Conservation (phyloP, 306 rosid genomes). For the Malus sieversii region DNA sequence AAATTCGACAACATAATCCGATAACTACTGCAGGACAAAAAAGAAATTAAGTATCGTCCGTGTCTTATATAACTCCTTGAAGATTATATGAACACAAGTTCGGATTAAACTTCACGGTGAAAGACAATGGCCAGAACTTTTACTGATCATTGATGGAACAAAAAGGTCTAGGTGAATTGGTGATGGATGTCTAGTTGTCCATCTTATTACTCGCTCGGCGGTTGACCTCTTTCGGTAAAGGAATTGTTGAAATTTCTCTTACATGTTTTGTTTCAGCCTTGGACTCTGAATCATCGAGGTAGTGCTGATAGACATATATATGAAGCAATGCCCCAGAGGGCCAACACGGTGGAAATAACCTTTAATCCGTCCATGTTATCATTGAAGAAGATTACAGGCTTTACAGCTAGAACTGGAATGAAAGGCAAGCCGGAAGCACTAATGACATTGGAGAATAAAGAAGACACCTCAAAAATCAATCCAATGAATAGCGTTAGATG, state of each 20-base stretch:
- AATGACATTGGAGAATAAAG: constrained; percentile 38
- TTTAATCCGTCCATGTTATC: neutral
- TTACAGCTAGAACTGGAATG: constrained; percentile 31
- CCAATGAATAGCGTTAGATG: constrained; percentile 16
- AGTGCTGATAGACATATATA: neutral
- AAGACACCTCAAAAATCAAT: constrained; percentile 30
- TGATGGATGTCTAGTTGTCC: neutral
- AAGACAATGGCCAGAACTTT: neutral
- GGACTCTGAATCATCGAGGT: neutral
- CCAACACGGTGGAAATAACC: too few relatives aligned
- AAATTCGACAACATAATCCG: too few relatives aligned
- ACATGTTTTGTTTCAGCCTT: neutral
- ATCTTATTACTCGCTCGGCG: neutral
- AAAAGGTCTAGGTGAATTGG: neutral
- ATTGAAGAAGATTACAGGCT: constrained; percentile 21
- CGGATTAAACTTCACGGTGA: neutral
- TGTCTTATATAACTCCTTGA: neutral
- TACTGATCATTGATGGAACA: neutral
- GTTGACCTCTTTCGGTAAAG: neutral
- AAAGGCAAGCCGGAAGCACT: constrained; percentile 30
- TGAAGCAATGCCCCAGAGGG: too few relatives aligned
- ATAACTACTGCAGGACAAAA: neutral
- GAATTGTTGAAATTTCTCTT: constrained; percentile 6
- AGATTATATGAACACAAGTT: neutral
- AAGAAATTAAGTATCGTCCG: neutral